These are phyloP conservation scores for Penicillium soppii DNA, from an alignment of 495 filamentous ascomycete species.

Conservation along the genomic window DNA sequence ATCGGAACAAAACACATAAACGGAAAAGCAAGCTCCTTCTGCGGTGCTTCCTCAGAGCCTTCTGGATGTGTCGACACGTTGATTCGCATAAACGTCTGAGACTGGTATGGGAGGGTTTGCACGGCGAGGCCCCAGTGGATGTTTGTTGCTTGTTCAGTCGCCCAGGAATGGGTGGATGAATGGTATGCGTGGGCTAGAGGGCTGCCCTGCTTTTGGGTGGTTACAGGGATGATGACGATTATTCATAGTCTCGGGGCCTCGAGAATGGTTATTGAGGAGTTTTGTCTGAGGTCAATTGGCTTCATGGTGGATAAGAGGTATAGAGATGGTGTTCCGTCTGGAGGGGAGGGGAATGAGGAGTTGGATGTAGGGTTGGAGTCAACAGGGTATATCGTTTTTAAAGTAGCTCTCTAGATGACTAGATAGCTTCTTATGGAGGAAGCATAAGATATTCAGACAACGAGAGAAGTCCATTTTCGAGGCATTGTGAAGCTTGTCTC, in stretches of 20 bases:
- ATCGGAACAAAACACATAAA: neutral
- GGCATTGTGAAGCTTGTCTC: too few species aligned
- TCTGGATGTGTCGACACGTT: neutral
- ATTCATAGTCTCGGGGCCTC: neutral
- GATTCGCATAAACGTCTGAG: neutral
- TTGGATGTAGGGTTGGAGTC: too few species aligned
- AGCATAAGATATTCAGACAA: too few species aligned
- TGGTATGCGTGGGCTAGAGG: neutral
- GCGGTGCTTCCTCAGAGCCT: neutral
- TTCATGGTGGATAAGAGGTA: too few species aligned
- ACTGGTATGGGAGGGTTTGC: neutral
- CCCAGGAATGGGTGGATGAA: neutral
- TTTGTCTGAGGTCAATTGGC: neutral
- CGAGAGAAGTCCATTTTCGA: too few species aligned
- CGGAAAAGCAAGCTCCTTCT: neutral
- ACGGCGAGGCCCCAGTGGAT: neutral
- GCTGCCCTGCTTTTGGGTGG: neutral
- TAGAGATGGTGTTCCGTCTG: too few species aligned
- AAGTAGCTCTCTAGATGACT: too few species aligned
- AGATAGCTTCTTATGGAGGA: too few species aligned
- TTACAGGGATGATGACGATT: neutral
- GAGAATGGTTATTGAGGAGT: neutral
- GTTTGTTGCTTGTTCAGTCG: too few species aligned
- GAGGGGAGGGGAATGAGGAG: too few species aligned
- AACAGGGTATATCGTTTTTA: too few species aligned